Conservation (phyloP, 2,329 filamentous ascomycete species). For the Talaromyces sp. region DNA sequence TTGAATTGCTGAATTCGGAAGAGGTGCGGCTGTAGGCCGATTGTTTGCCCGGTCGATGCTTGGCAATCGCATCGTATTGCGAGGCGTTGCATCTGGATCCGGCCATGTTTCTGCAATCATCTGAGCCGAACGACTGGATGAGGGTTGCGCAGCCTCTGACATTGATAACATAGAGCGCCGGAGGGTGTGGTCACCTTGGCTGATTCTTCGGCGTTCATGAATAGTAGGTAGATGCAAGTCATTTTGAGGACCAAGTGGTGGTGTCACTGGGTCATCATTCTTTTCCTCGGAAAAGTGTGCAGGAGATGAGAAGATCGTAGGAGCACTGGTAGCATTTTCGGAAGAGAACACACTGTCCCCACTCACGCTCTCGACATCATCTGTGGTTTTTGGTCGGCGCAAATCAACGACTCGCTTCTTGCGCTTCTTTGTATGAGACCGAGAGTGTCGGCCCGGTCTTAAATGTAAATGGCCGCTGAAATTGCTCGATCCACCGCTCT, state of each 20-base stretch:
- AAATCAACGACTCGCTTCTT: conserved; percentile 51
- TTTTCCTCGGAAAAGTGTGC: conserved; percentile 59
- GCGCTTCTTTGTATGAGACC: conserved; percentile 42
- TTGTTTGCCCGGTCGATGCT: conserved; percentile 7
- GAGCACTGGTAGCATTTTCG: conserved; percentile 44
- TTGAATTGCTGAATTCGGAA: conserved; percentile 27
- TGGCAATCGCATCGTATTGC: conserved; percentile 24
- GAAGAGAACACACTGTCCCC: conserved; percentile 39
- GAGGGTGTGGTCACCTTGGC: conserved; percentile 25
- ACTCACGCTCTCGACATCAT: conserved; percentile 41
- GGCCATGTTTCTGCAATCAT: conserved; percentile 15
- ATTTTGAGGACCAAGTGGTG: conserved; percentile 46
- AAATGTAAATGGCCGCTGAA: conserved; percentile 40
- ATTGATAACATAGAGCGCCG: conserved; percentile 25
- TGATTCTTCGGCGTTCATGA: conserved; percentile 33
- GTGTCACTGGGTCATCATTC: conserved; percentile 54
- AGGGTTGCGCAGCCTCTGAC: conserved; percentile 25
- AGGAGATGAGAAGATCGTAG: conserved; percentile 50
- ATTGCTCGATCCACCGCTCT: conserved; percentile 53
- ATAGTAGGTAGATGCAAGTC: conserved; percentile 32
- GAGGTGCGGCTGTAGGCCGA: conserved; percentile 27
- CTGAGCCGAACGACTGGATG: conserved; percentile 22
- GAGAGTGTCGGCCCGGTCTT: conserved; percentile 42
- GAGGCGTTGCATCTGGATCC: conserved; percentile 35
- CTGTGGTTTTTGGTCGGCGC: conserved; percentile 40